Conservation (phyloP, 2,329 filamentous ascomycete species). For the Botrytis paeoniae region DNA sequence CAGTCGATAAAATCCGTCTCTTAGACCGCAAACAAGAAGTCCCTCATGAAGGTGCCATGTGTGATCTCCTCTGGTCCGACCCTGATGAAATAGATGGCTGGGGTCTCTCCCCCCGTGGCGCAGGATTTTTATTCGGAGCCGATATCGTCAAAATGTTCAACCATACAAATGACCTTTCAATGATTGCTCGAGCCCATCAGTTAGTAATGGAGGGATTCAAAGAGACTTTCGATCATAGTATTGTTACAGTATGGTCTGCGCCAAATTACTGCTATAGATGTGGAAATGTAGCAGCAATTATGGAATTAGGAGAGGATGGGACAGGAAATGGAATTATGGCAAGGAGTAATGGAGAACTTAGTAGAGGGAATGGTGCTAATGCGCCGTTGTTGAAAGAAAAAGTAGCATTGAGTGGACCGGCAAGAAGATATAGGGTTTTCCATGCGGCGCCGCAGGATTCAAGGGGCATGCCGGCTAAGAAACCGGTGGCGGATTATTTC, state of each 20-base stretch:
- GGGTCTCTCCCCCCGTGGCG: constrained; percentile 74
- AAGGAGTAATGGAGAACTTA: constrained; percentile 45
- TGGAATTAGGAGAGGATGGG: constrained; percentile 87
- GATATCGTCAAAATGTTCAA: constrained; percentile 98
- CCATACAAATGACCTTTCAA: constrained; percentile 83
- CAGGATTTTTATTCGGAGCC: constrained; percentile 91
- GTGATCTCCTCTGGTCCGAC: constrained; percentile 95
- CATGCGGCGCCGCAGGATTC: constrained; percentile 95
- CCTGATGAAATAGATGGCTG: constrained; percentile 97
- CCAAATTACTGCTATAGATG: constrained; percentile 93
- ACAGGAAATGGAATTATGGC: constrained; percentile 57
- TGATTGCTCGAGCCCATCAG: constrained; percentile 93
- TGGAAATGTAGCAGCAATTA: constrained; percentile 90
- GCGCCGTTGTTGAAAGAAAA: constrained; percentile 47
- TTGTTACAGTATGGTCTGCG: constrained; percentile 98
- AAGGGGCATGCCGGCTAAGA: constrained; percentile 97
- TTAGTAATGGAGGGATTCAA: constrained; percentile 99
- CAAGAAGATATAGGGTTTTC: constrained; percentile 88
- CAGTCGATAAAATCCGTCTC: constrained; percentile 90
- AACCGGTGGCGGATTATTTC: constrained; percentile 96
- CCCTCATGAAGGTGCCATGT: constrained; percentile 98
- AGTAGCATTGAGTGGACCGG: constrained; percentile 65
- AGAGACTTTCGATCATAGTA: constrained; percentile 95
- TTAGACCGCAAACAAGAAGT: constrained; percentile 98
- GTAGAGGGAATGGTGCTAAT: constrained; percentile 53